Conservation (phyloP, 176 grass and related monocot species). For the Phoenix roebelenii region DNA sequence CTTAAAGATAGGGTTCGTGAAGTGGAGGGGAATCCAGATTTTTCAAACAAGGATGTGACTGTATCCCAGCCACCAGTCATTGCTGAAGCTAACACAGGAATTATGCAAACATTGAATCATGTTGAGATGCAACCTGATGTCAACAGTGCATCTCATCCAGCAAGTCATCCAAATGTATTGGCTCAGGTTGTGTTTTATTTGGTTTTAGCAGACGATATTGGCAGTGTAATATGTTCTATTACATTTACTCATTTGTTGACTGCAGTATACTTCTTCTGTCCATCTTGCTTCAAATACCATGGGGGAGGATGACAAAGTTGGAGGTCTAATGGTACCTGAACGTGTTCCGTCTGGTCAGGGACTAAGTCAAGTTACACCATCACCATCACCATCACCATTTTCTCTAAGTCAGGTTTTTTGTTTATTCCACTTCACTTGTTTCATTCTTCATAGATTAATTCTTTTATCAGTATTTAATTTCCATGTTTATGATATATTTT, state of each 20-base stretch:
- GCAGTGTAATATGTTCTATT: too few relatives aligned
- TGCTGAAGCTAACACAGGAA: slow-evolving; percentile 38
- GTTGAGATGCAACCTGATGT: slow-evolving; percentile 71
- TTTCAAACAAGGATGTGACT: slow-evolving; percentile 87
- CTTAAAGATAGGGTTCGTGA: slow-evolving; percentile 69
- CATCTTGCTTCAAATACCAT: slow-evolving; percentile 57
- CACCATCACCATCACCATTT: slow-evolving; percentile 73
- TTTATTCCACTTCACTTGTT: not conserved
- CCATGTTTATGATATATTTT: slow-evolving; percentile 10
- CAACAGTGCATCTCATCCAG: slow-evolving; percentile 41
- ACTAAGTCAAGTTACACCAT: slow-evolving; percentile 43
- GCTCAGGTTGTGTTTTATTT: slow-evolving; percentile 49
- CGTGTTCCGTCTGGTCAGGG: slow-evolving; percentile 45
- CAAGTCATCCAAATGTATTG: slow-evolving; percentile 56
- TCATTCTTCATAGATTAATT: too few relatives aligned
- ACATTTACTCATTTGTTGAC: too few relatives aligned
- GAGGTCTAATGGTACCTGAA: slow-evolving; percentile 70
- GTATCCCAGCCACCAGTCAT: slow-evolving; percentile 46
- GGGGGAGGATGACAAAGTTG: slow-evolving; percentile 81
- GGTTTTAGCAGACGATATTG: not conserved
- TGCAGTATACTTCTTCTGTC: slow-evolving; percentile 64
- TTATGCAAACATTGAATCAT: slow-evolving; percentile 48
- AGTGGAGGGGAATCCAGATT: slow-evolving; percentile 87
- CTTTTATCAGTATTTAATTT: slow-evolving; percentile 1
- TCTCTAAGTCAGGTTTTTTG: slow-evolving; percentile 72